Evolutionary conservation across 495 filamentous ascomycete genomes (phyloP).

Genomic region (Bombardia bombarda): DNA sequence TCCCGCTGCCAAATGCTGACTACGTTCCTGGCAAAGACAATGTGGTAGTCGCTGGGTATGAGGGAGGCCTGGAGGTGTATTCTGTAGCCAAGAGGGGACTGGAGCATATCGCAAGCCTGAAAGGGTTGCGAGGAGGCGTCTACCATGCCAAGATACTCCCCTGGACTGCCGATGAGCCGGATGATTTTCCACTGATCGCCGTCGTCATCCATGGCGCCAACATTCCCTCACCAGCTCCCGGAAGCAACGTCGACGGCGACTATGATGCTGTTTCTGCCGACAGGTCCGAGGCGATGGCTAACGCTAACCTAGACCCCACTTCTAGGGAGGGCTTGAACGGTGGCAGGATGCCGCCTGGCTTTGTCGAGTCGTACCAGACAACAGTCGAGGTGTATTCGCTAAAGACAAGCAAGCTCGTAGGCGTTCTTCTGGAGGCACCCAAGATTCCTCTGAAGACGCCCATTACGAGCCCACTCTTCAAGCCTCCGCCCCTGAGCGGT

Average conservation of each 20-base stretch:
- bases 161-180: conserved; percentile 28
- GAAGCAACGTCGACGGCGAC: conserved; percentile 26
- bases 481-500: conserved; percentile 56
- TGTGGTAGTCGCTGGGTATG: conserved; percentile 67
- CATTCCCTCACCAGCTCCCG: conserved; percentile 25
- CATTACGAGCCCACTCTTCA: conserved; percentile 45
- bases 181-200: conserved; percentile 57
- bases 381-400: conserved; percentile 81
- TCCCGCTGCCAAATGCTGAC: conserved; percentile 44
- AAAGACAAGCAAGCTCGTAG: conserved; percentile 55
- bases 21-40: conserved; percentile 47
- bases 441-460: conserved; percentile 39
- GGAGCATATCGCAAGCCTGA: conserved; percentile 56
- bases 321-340: conserved; percentile 7
- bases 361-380: conserved; percentile 61
- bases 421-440: conserved; percentile 56
- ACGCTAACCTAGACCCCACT: conserved; percentile 16
- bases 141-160: conserved; percentile 72
- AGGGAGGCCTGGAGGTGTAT: conserved; percentile 65
- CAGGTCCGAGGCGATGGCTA: conserved; percentile 28
- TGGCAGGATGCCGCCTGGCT: conserved; percentile 21
- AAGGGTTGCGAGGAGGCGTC: conserved; percentile 71
- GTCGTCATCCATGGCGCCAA: conserved; percentile 69
- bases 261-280: conserved; percentile 32
- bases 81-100: conserved; percentile 59